Evolutionary conservation across 139 green algal species (phyloP), one percentile per base, ranked within the genome.

Genomic region (Edaphochlamys debaryana): DNA sequence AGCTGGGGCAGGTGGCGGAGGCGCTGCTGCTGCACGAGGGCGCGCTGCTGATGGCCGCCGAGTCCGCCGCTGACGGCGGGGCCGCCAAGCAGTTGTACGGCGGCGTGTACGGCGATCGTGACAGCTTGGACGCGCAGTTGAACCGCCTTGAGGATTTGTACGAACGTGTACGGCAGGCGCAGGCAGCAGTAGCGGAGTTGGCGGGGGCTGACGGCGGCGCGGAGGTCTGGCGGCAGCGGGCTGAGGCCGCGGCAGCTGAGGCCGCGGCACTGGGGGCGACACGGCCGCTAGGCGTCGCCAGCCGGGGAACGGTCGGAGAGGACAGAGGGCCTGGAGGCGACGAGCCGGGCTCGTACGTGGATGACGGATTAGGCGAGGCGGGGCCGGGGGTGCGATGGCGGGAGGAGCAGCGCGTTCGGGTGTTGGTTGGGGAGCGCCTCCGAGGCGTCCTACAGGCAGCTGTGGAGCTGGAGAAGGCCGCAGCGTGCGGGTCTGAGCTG

Each of bases 121-220:
- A n/a, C 38, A 63, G 32, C 37, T 79, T 17, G n/a, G 52, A 67
- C 22, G 34, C 52, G 20, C 54, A 79, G 4, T 4, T 52, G 8
- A 54, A 23, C 27, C 42, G n/a, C 22, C 50, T 79, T 17, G 52
- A 68, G 71, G 71, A 79, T 29, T 8, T 79, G 71, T 68, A 68
- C 71, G 52, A 54, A 13, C 52, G 37, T 36, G 15, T 79, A 68
- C 52, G 34, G 52, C 52, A 68, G 50, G 54, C 62, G 7, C 22
- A 17, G 34, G 36, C 41, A 36, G 71, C 66, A 54, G 4, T 68
- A 36, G 50, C 15, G 29, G 23, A 23, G 34, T 52, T 5, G 0
- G 71, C 71, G 54, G 52, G 48, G 27, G 52, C 11, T n/a, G 29
- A 36, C 48, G 71, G 54, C 50, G 52, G 41, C 27, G 34, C 27